Evolutionary conservation across 2,329 filamentous ascomycete species (phyloP).

Genomic region (Microdochium paspali): DNA sequence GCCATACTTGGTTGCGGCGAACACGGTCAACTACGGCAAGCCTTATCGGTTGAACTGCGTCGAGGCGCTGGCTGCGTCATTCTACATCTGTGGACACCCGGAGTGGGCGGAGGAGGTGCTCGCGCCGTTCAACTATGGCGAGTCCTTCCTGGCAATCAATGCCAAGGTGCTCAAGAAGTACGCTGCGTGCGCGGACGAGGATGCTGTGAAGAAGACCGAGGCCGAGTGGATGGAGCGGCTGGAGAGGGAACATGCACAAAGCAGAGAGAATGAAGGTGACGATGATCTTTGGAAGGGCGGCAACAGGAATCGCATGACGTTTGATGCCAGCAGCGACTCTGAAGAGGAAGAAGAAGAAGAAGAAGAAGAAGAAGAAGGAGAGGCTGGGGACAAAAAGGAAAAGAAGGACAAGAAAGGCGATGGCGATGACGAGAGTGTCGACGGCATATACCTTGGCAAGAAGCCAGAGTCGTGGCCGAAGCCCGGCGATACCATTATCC

Average conservation of each 20-base stretch:
- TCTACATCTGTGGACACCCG: conserved; percentile 80
- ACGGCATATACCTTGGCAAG: conserved; percentile 54
- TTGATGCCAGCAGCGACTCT: conserved; percentile 41
- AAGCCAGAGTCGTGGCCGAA: conserved; percentile 28
- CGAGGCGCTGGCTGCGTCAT: conserved; percentile 86
- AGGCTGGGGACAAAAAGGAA: too few relatives aligned
- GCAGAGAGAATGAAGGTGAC: conserved; percentile 54
- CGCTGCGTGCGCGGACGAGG: conserved; percentile 72
- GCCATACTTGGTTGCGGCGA: conserved; percentile 92
- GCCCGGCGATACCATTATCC: conserved; percentile 10
- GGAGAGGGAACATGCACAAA: conserved; percentile 81
- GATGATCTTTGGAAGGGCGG: conserved; percentile 85
- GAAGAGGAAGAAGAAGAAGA: conserved; percentile 39
- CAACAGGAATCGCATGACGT: conserved; percentile 63
- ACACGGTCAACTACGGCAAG: conserved; percentile 93
- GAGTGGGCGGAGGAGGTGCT: conserved; percentile 87
- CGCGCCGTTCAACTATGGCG: conserved; percentile 78
- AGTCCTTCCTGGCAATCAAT: conserved; percentile 88
- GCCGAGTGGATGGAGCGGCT: conserved; percentile 82
- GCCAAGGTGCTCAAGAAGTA: conserved; percentile 72
- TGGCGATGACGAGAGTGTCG: conserved; percentile 33
- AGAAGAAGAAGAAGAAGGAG: conserved; percentile 29
- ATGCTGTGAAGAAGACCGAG: conserved; percentile 74
- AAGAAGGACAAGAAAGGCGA: conserved; percentile 30
- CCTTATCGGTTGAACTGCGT: conserved; percentile 94